Conservation (phyloP, 805 yeast genomes). For the Gaillardinia entomophila region DNA sequence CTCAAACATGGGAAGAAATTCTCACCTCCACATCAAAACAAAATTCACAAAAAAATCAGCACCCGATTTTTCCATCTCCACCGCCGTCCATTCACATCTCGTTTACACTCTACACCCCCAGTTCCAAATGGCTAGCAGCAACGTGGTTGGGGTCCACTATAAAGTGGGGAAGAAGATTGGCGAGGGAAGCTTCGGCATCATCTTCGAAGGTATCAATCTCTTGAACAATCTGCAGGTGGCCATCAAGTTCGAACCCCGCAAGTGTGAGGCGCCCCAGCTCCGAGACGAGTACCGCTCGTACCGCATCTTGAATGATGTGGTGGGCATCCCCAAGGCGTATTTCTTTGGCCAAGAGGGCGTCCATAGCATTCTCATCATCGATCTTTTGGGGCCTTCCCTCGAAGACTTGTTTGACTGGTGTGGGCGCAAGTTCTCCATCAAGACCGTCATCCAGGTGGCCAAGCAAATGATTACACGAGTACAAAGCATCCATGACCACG, state of each 20-base stretch:
- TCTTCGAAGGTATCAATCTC: constrained; percentile 91
- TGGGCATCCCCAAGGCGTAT: constrained; percentile 93
- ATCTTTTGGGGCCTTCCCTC: constrained; percentile 88
- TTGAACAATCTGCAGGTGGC: constrained; percentile 92
- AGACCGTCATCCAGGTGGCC: constrained; percentile 90
- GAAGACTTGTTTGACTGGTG: constrained; percentile 99
- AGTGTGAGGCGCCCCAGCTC: constrained; percentile 94
- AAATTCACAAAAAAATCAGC: no score
- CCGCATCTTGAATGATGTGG: constrained; percentile 72
- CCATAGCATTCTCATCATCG: constrained; percentile 91
- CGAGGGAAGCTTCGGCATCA: constrained; percentile 97
- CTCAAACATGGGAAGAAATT: constrained; percentile 2
- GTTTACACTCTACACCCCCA: no score
- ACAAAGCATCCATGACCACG: constrained; percentile 81
- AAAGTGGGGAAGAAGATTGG: constrained; percentile 97
- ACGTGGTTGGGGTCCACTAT: constrained; percentile 90
- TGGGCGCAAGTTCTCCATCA: constrained; percentile 79
- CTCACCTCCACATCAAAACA: no score
- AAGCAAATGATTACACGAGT: constrained; percentile 90
- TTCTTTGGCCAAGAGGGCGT: constrained; percentile 98
- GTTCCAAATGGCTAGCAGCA: no score
- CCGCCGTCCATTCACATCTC: no score
- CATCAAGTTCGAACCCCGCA: constrained; percentile 94
- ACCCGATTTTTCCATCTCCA: no score
- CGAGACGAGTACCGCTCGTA: constrained; percentile 97